These are phyloP conservation scores for Stygiomarasmius scandens DNA, from an alignment of 1,284 basidiomycete species.

Conservation along the genomic window DNA sequence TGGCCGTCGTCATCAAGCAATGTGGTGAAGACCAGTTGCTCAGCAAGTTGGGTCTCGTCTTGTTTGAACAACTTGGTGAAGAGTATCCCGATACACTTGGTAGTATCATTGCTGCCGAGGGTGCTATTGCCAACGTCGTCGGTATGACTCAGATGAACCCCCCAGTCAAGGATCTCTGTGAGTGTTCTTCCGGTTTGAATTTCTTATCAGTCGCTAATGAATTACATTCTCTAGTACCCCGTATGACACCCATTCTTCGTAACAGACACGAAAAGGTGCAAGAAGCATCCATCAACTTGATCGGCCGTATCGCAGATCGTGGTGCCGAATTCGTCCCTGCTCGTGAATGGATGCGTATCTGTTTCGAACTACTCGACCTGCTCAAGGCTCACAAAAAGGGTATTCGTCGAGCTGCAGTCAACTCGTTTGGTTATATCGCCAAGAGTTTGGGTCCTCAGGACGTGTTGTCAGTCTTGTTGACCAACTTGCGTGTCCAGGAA, in stretches of 20 bases:
- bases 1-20: constrained; percentile 98
- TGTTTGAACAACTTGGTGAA: constrained; percentile 99
- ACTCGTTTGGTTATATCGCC: constrained; percentile 99
- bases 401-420: constrained; percentile 97
- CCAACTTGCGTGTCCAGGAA: constrained; percentile 97
- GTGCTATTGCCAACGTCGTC: constrained; percentile 98
- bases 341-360: constrained; percentile 99
- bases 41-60: constrained; percentile 94
- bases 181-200: constrained; percentile 36
- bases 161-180: constrained; percentile 95
- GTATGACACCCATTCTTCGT: constrained; percentile 98
- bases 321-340: constrained; percentile 98
- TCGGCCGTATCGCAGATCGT: constrained; percentile 98
- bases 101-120: constrained; percentile 98
- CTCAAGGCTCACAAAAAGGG: constrained; percentile 99
- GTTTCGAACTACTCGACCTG: constrained; percentile 96
- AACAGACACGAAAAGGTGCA: constrained; percentile 99
- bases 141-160: constrained; percentile 99
- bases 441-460: constrained; percentile 99
- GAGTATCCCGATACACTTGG: constrained; percentile 99
- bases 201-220: constrained; percentile 17
- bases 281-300: constrained; percentile 99
- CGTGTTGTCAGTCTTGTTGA: constrained; percentile 93
- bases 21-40: constrained; percentile 96
- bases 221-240: constrained; percentile 70